Percentiles rank a stretch among this genome's conserved stretches.
Conservation (phyloP, 2,329 filamentous ascomycete species). For the Apiospora koreana region DNA sequence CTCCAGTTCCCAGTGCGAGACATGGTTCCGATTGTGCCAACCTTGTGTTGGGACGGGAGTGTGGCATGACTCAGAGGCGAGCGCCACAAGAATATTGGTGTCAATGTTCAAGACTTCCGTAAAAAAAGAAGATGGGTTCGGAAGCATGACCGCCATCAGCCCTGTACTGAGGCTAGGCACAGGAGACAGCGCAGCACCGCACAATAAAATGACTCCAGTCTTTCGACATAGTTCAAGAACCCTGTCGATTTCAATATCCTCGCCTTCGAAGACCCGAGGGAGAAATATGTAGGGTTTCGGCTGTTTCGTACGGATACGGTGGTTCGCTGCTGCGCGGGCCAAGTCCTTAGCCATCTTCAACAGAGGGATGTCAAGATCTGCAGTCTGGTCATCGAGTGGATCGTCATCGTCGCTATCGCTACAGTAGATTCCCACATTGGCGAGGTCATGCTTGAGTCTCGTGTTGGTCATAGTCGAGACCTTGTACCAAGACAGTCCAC, state of each 20-base stretch:
- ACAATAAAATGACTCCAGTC: constrained; percentile 27
- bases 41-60: constrained; percentile 34
- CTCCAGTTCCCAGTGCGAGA: constrained; percentile 67
- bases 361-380: constrained; percentile 30
- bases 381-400: constrained; percentile 11
- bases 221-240: constrained; percentile 27
- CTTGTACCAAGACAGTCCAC: constrained; percentile 33
- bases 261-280: constrained; percentile 28
- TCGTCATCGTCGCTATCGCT: constrained; percentile 27
- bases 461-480: constrained; percentile 34
- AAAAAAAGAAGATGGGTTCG: constrained; percentile 27
- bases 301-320: constrained; percentile 28
- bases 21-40: constrained; percentile 57
- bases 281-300: constrained; percentile 28
- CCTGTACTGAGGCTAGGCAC: constrained; percentile 22
- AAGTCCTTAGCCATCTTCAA: constrained; percentile 30
- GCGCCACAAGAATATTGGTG: constrained; percentile 70
- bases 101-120: constrained; percentile 55
- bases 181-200: constrained; percentile 22
- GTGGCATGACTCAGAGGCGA: constrained; percentile 75
- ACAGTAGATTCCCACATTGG: constrained; percentile 32
- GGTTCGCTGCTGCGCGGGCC: constrained; percentile 25
- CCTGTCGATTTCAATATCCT: constrained; percentile 27
- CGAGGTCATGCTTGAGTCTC: constrained; percentile 31
- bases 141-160: constrained; percentile 29